Evolutionary conservation across 176 grass and related monocot genomes (phyloP), one percentile per base, ranked within the genome.

Genomic region (Oryza glaberrima): DNA sequence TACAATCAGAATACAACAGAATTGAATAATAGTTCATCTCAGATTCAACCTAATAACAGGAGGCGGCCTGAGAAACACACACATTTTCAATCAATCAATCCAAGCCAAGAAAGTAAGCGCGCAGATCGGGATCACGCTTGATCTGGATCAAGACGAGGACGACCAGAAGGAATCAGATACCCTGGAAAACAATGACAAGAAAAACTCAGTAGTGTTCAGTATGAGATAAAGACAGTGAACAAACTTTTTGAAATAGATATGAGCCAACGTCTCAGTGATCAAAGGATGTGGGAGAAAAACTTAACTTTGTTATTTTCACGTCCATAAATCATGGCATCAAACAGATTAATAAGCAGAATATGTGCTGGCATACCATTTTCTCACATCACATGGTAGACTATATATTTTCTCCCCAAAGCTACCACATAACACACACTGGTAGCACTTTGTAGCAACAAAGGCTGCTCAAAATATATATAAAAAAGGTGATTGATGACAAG

Each of bases 181-280:
- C 96, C 93, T 95, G 73, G 89, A 67, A 87, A 70, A 73, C 9
- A 22, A 82, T 41, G 56, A 52, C 4, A 5, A 26, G 38, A 8
- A 64, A 44, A 82, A 74, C 67, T 85, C 81, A 82, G 11, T 46
- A 74, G 26, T 23, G 14, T 32, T 12, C 9, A 35, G 38, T 40
- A 40, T 40, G 1, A 30, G 38, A 40, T 34, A 79, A 22, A 76
- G 10, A 11, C 1, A 1, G 63, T 22, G 7, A 51, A 40, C 11
- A 79, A 15, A 78, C 67, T 2, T 35, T 8, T 0, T 13, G 3
- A 76, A 5, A 49, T 14, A 52, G 4, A 23, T 54, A 73, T 16
- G 4, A 80, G 64, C 9, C 22, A 81, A n/a, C 28, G 74, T 41
- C 73, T 73, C 6, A 41, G 78, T 67, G 80, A 65, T n/a, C 6